phyloP scores from a whole-genome alignment of 2,329 filamentous ascomycete species.

The Amauroascus verrucosus region DNA sequence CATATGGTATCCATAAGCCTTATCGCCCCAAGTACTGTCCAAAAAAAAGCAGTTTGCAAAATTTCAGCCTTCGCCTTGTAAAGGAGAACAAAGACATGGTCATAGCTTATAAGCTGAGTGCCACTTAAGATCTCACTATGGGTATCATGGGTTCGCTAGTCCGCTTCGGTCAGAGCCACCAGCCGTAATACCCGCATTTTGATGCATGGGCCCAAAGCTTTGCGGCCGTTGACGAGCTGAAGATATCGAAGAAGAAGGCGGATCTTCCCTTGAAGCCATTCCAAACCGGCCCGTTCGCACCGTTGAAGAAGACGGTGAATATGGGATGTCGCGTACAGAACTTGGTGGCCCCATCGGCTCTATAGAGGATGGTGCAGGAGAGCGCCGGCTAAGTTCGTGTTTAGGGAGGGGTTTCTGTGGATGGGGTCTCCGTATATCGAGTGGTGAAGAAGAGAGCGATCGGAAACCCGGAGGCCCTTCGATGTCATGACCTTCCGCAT shows the following conservation, averaged over 20 bases:
- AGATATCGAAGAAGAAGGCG: conserved; percentile 22
- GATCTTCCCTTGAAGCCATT: conserved; percentile 23
- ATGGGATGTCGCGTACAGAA: conserved; percentile 16
- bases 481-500: conserved; percentile 26
- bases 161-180: conserved; percentile 9
- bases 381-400: conserved; percentile 20
- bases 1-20: not conserved
- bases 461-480: conserved; percentile 29
- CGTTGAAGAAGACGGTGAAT: conserved; percentile 25
- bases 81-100: not conserved
- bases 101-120: not conserved
- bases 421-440: conserved; percentile 31
- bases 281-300: conserved; percentile 29
- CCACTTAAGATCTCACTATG: not conserved
- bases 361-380: conserved; percentile 15
- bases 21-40: not conserved
- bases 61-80: not conserved
- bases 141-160: conserved; percentile 6
- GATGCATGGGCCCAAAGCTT: conserved; percentile 7
- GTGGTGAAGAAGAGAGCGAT: conserved; percentile 31
- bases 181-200: conserved; percentile 11
- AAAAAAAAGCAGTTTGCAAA: not conserved
- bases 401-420: conserved; percentile 20
- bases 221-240: conserved; percentile 16
- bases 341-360: conserved; percentile 14